Conservation (phyloP, 257 asterid species). For the Ophiorrhiza pumila region DNA sequence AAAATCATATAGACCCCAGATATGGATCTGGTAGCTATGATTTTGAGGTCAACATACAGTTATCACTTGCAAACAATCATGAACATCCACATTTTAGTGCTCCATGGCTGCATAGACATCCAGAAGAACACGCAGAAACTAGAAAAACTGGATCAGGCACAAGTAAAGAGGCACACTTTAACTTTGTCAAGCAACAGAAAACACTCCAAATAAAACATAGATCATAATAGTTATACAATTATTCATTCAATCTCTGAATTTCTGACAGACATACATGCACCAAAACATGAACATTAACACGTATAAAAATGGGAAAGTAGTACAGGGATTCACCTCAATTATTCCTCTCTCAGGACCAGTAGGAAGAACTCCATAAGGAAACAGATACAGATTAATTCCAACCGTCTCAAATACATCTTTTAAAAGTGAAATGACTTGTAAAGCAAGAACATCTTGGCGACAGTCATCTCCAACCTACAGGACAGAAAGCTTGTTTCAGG, state of each 20-base stretch:
- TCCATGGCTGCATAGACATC: background rate
- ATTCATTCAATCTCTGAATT: background rate
- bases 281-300: constrained; percentile 12
- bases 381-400: constrained; percentile 80
- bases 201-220: background rate
- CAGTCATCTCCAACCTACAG: constrained; percentile 98
- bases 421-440: constrained; percentile 96
- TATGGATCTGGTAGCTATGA: background rate
- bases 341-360: constrained; percentile 97
- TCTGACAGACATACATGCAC: background rate
- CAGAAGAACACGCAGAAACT: background rate
- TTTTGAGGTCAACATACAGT: background rate
- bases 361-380: constrained; percentile 98
- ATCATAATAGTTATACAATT: background rate
- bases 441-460: constrained; percentile 95
- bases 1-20: background rate
- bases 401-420: constrained; percentile 90
- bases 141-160: background rate
- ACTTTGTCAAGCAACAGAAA: background rate
- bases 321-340: constrained; percentile 62
- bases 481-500: constrained; percentile 31
- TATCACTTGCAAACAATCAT: background rate
- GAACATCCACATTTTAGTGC: background rate
- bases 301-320: background rate
- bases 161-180: background rate